A percentile compares a stretch with the other conserved stretches of the same genome.
Conservation (phyloP, 2,329 filamentous ascomycete genomes). For the Trichoderma pleuroti region DNA sequence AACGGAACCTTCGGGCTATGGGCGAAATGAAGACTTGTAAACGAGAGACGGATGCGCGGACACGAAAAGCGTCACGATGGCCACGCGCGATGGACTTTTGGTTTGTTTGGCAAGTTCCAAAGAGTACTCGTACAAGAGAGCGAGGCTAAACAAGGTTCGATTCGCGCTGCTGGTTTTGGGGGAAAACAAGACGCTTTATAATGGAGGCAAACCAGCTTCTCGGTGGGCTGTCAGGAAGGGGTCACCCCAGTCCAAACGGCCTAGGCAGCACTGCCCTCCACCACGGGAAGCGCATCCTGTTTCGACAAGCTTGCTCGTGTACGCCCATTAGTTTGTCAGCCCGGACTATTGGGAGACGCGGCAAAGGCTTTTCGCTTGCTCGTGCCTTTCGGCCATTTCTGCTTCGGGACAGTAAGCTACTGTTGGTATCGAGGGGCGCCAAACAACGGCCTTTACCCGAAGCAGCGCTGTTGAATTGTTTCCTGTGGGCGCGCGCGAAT, state of each 20-base stretch:
- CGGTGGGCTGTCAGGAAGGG: constrained; percentile 8
- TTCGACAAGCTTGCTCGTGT: constrained; percentile 1
- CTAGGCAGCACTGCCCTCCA: constrained; percentile 18
- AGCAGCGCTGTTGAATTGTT: background rate
- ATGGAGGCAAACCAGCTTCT: background rate
- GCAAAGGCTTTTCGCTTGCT: background rate
- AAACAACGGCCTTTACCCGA: background rate
- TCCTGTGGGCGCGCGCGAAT: background rate
- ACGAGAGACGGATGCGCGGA: background rate
- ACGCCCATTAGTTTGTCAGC: background rate
- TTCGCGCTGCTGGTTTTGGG: background rate
- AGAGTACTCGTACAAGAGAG: background rate
- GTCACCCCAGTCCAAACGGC: constrained; percentile 12
- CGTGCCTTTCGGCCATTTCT: constrained; percentile 13
- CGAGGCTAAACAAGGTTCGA: constrained; percentile 7
- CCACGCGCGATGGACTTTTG: background rate
- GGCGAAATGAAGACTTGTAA: background rate
- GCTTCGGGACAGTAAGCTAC: constrained; percentile 6
- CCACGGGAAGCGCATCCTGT: background rate
- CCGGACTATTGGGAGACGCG: background rate
- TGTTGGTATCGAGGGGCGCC: background rate
- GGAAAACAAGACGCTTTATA: constrained; percentile 2
- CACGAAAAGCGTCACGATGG: background rate
- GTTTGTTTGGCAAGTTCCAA: background rate
- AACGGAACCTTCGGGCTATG: background rate